Conservation (phyloP, 2,329 filamentous ascomycete species). For the Chaetomiaceae sp. region DNA sequence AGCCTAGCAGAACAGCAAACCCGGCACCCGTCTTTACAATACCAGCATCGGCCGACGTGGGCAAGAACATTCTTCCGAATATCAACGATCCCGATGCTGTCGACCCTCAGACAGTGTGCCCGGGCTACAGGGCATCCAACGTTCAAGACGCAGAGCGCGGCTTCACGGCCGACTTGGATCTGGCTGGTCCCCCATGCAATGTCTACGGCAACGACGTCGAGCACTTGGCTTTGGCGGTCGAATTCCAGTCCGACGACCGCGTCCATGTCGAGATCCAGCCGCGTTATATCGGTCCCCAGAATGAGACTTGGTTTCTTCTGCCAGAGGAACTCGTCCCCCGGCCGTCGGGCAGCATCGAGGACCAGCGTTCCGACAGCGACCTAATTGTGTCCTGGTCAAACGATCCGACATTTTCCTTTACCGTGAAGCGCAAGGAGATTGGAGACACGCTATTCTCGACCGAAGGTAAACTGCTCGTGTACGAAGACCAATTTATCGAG, state of each 20-base stretch:
- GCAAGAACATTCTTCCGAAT: slow-evolving; percentile 54
- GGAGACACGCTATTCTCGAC: slow-evolving; percentile 67
- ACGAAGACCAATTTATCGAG: slow-evolving; percentile 74
- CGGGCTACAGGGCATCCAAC: slow-evolving; percentile 64
- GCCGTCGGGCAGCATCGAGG: slow-evolving; percentile 33
- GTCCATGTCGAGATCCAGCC: slow-evolving; percentile 69
- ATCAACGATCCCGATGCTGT: slow-evolving; percentile 60
- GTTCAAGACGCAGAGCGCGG: slow-evolving; percentile 49
- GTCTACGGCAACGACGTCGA: slow-evolving; percentile 73
- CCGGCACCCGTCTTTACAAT: slow-evolving; percentile 39
- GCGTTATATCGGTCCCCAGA: slow-evolving; percentile 55
- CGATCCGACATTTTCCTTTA: slow-evolving; percentile 62
- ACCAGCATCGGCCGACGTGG: slow-evolving; percentile 42
- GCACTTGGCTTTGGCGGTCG: slow-evolving; percentile 61
- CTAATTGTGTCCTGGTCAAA: slow-evolving; percentile 51
- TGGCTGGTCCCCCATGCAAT: slow-evolving; percentile 70
- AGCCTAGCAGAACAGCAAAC: not conserved
- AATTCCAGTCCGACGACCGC: slow-evolving; percentile 60
- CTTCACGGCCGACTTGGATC: slow-evolving; percentile 63
- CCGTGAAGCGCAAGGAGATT: slow-evolving; percentile 54
- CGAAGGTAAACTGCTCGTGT: slow-evolving; percentile 59
- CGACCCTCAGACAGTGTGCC: slow-evolving; percentile 60
- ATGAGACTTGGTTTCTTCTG: slow-evolving; percentile 63
- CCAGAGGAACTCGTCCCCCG: slow-evolving; percentile 59
- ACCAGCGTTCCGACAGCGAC: slow-evolving; percentile 31